A percentile compares a stretch with the other conserved stretches of the same genome.
Conservation (phyloP, 1,284 basidiomycete species). For the Peniophora sp. region DNA sequence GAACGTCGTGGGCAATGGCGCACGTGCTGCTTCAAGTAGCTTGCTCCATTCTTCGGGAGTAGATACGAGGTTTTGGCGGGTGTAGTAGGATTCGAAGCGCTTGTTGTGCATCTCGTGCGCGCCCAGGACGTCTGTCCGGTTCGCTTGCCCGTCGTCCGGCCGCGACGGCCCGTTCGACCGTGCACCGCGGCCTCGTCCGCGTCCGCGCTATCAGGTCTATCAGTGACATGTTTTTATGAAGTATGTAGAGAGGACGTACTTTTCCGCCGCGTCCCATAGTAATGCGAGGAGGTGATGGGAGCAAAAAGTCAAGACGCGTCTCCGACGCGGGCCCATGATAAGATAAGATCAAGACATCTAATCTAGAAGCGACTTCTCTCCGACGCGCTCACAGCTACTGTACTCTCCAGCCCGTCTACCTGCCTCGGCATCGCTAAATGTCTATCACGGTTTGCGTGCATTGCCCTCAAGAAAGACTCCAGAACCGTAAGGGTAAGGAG, state of each 20-base stretch:
- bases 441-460: too few relatives aligned
- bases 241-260: not conserved
- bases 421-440: too few relatives aligned
- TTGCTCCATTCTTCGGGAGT: conserved; percentile 69
- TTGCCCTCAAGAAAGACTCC: too few relatives aligned
- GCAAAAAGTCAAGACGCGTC: too few relatives aligned
- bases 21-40: conserved; percentile 64
- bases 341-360: too few relatives aligned
- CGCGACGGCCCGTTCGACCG: not conserved
- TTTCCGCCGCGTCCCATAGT: not conserved
- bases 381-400: too few relatives aligned
- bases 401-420: too few relatives aligned
- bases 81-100: conserved; percentile 73
- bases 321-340: too few relatives aligned
- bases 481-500: too few relatives aligned
- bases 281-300: too few relatives aligned
- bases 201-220: not conserved
- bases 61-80: conserved; percentile 60
- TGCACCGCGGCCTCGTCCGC: conserved; percentile 2
- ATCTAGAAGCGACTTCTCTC: too few relatives aligned
- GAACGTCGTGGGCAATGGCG: conserved; percentile 90
- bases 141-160: conserved; percentile 7
- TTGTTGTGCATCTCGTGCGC: conserved; percentile 64
- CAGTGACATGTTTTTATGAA: not conserved
- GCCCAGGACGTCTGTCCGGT: conserved; percentile 30